phyloP scores from a whole-genome alignment of 441 rosid species.

The Populus hybrid region DNA sequence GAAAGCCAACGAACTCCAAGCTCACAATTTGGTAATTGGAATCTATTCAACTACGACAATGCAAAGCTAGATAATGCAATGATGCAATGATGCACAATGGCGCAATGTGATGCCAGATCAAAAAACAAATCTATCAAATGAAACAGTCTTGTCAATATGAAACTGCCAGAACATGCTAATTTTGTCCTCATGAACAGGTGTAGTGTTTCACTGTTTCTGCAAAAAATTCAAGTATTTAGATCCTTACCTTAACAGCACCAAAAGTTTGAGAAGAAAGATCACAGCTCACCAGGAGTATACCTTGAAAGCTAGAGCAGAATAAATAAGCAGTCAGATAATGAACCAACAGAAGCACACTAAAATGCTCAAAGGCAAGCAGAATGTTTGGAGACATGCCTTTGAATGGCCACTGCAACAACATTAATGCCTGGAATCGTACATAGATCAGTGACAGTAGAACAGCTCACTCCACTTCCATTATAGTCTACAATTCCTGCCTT shows the following conservation, averaged over 20 bases:
- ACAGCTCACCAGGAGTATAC: constrained; percentile 59
- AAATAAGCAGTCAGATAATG: constrained; percentile 14
- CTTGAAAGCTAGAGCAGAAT: constrained; percentile 56
- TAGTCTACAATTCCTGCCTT: constrained; percentile 53
- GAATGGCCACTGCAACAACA: constrained; percentile 69
- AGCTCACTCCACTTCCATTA: constrained; percentile 40
- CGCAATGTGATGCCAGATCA: constrained; percentile 1
- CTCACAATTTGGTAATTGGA: background rate
- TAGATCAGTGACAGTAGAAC: constrained; percentile 54
- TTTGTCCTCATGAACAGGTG: background rate
- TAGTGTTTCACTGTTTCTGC: background rate
- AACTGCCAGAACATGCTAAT: background rate
- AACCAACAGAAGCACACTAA: constrained; percentile 7
- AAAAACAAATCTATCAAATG: background rate
- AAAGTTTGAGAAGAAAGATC: constrained; percentile 51
- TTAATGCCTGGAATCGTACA: constrained; percentile 51
- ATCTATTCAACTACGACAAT: background rate
- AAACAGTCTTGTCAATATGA: background rate
- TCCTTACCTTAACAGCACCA: constrained; percentile 56
- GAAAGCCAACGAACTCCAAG: background rate
- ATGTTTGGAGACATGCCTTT: constrained; percentile 44
- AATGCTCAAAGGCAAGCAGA: background rate
- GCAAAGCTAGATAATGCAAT: background rate
- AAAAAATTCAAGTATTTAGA: background rate
- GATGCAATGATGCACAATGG: background rate